These are phyloP conservation scores for Sporothrix inflata DNA, from an alignment of 2,329 filamentous ascomycete species.

Conservation along the genomic window DNA sequence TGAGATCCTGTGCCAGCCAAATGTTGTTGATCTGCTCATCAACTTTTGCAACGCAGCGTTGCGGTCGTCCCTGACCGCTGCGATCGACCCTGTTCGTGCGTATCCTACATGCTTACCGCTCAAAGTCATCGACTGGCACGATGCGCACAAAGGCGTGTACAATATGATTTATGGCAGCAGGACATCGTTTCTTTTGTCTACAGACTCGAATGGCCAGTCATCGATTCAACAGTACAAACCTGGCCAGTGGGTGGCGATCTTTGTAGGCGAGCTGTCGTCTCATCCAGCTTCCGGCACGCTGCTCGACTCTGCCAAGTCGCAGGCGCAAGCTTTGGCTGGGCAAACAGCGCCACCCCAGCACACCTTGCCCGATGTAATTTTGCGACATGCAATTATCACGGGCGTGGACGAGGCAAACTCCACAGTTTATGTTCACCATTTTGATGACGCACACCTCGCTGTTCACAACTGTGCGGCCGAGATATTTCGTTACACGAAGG, in stretches of 20 bases:
- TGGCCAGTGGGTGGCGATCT: constrained; percentile 28
- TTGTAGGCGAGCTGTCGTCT: not conserved
- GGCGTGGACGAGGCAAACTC: constrained; percentile 33
- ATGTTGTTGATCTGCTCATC: constrained; percentile 81
- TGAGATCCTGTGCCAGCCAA: constrained; percentile 77
- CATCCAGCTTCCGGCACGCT: not conserved
- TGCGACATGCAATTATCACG: constrained; percentile 15
- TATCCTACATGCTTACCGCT: constrained; percentile 8
- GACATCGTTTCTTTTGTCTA: not conserved
- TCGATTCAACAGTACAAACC: not conserved
- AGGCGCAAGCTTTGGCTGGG: not conserved
- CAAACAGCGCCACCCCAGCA: not conserved
- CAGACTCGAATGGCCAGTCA: not conserved
- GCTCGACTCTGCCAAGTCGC: not conserved
- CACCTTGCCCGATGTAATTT: not conserved
- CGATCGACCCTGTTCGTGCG: not conserved
- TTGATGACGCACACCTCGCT: not conserved
- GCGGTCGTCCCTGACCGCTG: constrained; percentile 38
- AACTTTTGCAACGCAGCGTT: constrained; percentile 73
- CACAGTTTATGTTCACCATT: constrained; percentile 31
- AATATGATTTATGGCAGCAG: constrained; percentile 33
- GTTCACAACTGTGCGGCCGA: not conserved
- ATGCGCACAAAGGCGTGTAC: constrained; percentile 35
- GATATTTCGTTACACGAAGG: constrained; percentile 38
- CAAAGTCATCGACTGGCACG: not conserved